Evolutionary conservation across 805 yeast genomes (phyloP), one percentile per base, ranked within the genome.

Genomic region (Kodamaea sagamina): DNA sequence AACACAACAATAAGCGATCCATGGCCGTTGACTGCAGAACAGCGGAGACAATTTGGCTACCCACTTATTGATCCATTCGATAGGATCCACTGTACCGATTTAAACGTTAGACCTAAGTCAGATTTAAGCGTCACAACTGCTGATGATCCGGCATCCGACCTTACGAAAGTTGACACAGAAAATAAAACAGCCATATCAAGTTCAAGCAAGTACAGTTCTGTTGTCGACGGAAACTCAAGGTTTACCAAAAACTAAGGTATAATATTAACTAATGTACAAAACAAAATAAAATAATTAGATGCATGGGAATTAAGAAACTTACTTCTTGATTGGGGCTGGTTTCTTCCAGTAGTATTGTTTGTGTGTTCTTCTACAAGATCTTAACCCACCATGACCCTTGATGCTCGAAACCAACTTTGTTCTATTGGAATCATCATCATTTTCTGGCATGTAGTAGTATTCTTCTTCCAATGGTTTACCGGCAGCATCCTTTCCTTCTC

Each of bases 401-500:
- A 89, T 68, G 35, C 86, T 82, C 39, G 79, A 77, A 4, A 90
- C 95, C 50, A 89, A 66, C 37, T 64, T 63, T 31, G 79, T 81
- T 59, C 99, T 81, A 37, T 81, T 81, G 19, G 59, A 55, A 57
- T 92, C 96, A 27, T 65, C 59, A 63, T 93, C 99, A 36, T 81
- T 76, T 52, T 89, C 98, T 3, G 89, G 82, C 44, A 83, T 81
- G 59, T 93, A 93, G 63, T 89, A 93, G 59, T 88, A 93, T 61
- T 93, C 97, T 61, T 89, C 95, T 52, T 92, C 98, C 48, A 93
- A 72, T 3, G 86, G 87, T 62, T 89, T 89, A 8, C 98, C 99
- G 2, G 97, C 95, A 2, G 98, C 97, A 64, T 93, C 99, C 62
- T 89, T 90, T 38, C 97, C 97, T 46, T 77, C 74, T 62, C 98